Evolutionary conservation across 2,329 filamentous ascomycete species (phyloP).

Genomic region (Talaromyces sp.): DNA sequence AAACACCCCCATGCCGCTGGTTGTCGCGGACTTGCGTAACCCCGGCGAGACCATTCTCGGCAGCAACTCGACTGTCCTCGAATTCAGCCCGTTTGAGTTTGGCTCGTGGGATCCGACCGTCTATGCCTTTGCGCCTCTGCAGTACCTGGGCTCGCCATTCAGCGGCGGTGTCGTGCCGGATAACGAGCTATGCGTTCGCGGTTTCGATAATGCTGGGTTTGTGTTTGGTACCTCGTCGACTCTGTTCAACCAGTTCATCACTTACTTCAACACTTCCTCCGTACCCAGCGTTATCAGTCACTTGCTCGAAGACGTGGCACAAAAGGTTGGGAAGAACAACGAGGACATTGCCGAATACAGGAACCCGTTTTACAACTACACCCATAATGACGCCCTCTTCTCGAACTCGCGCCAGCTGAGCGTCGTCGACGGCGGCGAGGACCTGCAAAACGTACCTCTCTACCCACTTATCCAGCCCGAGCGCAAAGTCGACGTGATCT

Average conservation of each 20-base stretch:
- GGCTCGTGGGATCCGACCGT: slow-evolving; percentile 71
- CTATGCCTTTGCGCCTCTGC: slow-evolving; percentile 65
- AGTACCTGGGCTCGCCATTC: slow-evolving; percentile 71
- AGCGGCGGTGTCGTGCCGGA: slow-evolving; percentile 55
- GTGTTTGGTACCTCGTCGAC: slow-evolving; percentile 82
- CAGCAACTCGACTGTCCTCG: slow-evolving; percentile 69
- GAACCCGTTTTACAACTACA: slow-evolving; percentile 70
- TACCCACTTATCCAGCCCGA: slow-evolving; percentile 70
- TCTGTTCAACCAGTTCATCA: slow-evolving; percentile 75
- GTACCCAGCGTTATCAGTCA: slow-evolving; percentile 49
- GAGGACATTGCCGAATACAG: slow-evolving; percentile 74
- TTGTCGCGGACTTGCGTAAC: slow-evolving; percentile 65
- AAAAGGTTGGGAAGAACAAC: slow-evolving; percentile 52
- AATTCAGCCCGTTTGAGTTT: slow-evolving; percentile 76
- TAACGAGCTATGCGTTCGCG: slow-evolving; percentile 62
- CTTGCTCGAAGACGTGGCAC: slow-evolving; percentile 51
- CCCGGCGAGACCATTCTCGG: slow-evolving; percentile 60
- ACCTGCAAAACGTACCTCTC: slow-evolving; percentile 73
- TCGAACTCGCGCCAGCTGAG: slow-evolving; percentile 54
- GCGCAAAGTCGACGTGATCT: slow-evolving; percentile 74
- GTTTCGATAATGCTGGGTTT: slow-evolving; percentile 78
- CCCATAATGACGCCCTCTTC: slow-evolving; percentile 56
- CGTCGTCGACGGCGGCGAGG: slow-evolving; percentile 74
- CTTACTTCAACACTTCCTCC: slow-evolving; percentile 56
- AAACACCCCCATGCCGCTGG: slow-evolving; percentile 65